Percentiles rank a stretch among this genome's conserved stretches.
Evolutionary conservation across 805 yeast genomes (phyloP).

Genomic region (Saturnispora hagleri): DNA sequence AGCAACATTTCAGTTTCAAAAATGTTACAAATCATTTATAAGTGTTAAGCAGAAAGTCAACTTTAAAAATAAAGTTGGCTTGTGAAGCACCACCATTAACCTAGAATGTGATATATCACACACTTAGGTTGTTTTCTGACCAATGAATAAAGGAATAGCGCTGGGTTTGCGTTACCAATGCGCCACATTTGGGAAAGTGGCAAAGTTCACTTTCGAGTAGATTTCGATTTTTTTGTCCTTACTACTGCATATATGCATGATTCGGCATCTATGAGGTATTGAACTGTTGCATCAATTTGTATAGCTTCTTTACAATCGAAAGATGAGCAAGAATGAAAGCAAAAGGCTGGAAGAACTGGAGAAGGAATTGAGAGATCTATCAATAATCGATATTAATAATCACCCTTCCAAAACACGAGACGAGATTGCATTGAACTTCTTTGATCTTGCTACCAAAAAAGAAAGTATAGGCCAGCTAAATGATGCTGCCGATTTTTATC

Average conservation of each 20-base stretch:
- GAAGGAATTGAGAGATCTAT: slow-evolving; percentile 16
- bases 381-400: slow-evolving; percentile 19
- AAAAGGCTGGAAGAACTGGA: slow-evolving; percentile 14
- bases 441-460: slow-evolving; percentile 61
- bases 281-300: neutral
- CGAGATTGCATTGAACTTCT: slow-evolving; percentile 47
- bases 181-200: neutral
- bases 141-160: too few relatives aligned
- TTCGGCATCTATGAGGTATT: neutral
- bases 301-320: neutral
- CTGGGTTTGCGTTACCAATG: neutral
- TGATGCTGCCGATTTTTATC: slow-evolving; percentile 70
- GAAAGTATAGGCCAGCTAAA: slow-evolving; percentile 69
- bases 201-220: neutral
- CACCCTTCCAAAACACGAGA: slow-evolving; percentile 26
- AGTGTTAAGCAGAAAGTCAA: neutral
- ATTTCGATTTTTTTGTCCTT: neutral
- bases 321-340: neutral
- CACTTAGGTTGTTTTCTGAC: neutral
- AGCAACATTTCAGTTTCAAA: slow-evolving; percentile 4
- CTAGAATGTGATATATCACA: neutral
- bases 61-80: neutral
- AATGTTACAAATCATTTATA: slow-evolving; percentile 1
- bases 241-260: neutral
- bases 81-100: neutral